A percentile compares a stretch with the other conserved stretches of the same genome.
Evolutionary conservation across 768 basidiomycete genomes (phyloP).

Genomic region (Pleurotus ostreatus): DNA sequence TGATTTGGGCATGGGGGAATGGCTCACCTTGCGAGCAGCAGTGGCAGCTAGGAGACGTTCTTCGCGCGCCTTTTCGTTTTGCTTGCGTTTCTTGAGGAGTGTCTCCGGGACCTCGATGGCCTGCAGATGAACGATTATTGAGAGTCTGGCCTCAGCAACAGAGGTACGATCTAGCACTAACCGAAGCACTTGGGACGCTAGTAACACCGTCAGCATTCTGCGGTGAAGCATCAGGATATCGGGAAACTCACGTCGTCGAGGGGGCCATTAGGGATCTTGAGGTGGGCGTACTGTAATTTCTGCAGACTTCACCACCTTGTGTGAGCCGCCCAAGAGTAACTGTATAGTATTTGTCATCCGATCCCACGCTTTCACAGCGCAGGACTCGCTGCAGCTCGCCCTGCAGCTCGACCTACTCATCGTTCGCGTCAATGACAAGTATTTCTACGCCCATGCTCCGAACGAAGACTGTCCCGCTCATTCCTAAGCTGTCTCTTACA

Average conservation of each 20-base stretch:
- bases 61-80: constrained; percentile 94
- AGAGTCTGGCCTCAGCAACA: constrained; percentile 15
- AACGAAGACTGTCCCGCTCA: too few species aligned
- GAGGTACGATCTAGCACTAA: constrained; percentile 27
- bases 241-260: constrained; percentile 48
- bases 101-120: constrained; percentile 98
- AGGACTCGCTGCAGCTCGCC: too few species aligned
- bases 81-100: constrained; percentile 98
- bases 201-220: constrained; percentile 9
- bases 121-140: constrained; percentile 31
- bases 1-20: constrained; percentile 9
- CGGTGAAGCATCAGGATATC: constrained; percentile 8
- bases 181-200: constrained; percentile 57
- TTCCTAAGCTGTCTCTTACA: too few species aligned
- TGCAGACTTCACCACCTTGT: constrained; percentile 18
- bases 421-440: too few species aligned
- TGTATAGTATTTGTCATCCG: constrained; percentile 38
- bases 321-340: constrained; percentile 34
- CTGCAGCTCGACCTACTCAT: too few species aligned
- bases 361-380: not conserved
- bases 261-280: constrained; percentile 54
- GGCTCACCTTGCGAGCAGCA: constrained; percentile 84
- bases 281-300: constrained; percentile 30
- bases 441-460: too few species aligned
- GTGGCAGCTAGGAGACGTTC: constrained; percentile 82